These are phyloP conservation scores for Phytopythium kandeliae DNA, from an alignment of 352 stramenopile species.

Conservation along the genomic window DNA sequence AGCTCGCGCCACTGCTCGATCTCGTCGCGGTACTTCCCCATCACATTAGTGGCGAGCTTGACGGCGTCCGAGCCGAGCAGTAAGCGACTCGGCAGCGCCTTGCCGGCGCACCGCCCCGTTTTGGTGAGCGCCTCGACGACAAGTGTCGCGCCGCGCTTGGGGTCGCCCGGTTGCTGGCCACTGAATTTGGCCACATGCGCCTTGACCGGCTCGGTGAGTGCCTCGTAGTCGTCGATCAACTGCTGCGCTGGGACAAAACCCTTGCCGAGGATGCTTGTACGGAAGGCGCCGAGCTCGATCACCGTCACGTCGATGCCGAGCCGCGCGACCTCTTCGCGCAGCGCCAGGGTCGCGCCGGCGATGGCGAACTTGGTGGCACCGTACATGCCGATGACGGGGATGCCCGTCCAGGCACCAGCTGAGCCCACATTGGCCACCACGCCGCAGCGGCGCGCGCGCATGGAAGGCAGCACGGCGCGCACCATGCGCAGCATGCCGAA, in stretches of 20 bases:
- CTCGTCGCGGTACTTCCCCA: slow-evolving; percentile 14
- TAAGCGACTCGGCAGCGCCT: slow-evolving; percentile 23
- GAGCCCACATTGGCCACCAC: slow-evolving; percentile 41
- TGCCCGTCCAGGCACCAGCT: slow-evolving; percentile 19
- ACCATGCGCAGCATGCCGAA: slow-evolving; percentile 31
- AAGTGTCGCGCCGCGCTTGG: slow-evolving; percentile 17
- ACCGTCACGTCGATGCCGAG: slow-evolving; percentile 35
- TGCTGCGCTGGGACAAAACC: slow-evolving; percentile 14
- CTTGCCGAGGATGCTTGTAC: slow-evolving; percentile 24
- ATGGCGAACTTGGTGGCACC: slow-evolving; percentile 38
- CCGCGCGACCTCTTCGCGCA: slow-evolving; percentile 24
- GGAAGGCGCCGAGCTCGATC: slow-evolving; percentile 31
- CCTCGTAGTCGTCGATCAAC: slow-evolving; percentile 19
- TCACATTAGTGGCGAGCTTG: slow-evolving; percentile 13
- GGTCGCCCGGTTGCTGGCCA: slow-evolving; percentile 31
- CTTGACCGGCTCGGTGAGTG: slow-evolving; percentile 19
- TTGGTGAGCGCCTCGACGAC: slow-evolving; percentile 33
- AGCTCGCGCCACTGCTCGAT: slow-evolving; percentile 21
- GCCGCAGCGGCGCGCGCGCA: slow-evolving; percentile 26
- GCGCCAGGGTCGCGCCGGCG: slow-evolving; percentile 21
- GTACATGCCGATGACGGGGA: slow-evolving; percentile 27
- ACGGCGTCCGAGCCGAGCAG: slow-evolving; percentile 30
- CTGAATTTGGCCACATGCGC: slow-evolving; percentile 18
- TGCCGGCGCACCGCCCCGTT: slow-evolving; percentile 25
- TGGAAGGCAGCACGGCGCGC: slow-evolving; percentile 29